Evolutionary conservation across 2,329 filamentous ascomycete genomes (phyloP).

Genomic region (Neonectria coccinea): DNA sequence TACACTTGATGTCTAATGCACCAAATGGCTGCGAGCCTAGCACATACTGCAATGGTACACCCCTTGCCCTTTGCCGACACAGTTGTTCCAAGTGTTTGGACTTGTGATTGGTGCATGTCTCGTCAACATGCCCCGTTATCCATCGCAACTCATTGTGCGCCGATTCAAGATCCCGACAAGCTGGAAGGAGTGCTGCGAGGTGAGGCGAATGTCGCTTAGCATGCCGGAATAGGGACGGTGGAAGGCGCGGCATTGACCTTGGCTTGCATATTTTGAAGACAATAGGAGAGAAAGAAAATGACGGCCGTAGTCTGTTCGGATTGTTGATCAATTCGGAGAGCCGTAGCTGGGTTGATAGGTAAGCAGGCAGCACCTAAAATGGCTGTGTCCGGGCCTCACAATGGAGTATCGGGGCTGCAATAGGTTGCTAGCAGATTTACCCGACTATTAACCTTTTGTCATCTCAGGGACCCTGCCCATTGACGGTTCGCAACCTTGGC

Average conservation of each 20-base stretch:
- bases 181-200: slow-evolving; percentile 70
- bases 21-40: slow-evolving; percentile 92
- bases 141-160: slow-evolving; percentile 78
- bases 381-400: background rate
- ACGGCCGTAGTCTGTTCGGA: background rate
- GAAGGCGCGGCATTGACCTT: slow-evolving; percentile 71
- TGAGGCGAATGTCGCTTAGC: slow-evolving; percentile 67
- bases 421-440: slow-evolving; percentile 36
- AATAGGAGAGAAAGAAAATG: slow-evolving; percentile 4
- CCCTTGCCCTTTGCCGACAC: slow-evolving; percentile 64
- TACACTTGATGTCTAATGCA: slow-evolving; percentile 80
- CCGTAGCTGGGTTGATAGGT: background rate
- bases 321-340: background rate
- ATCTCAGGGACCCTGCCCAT: slow-evolving; percentile 25
- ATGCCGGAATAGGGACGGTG: slow-evolving; percentile 66
- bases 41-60: slow-evolving; percentile 89
- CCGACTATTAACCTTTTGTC: slow-evolving; percentile 47
- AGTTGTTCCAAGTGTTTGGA: slow-evolving; percentile 52
- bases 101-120: slow-evolving; percentile 31
- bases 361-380: background rate
- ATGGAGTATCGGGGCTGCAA: background rate
- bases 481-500: slow-evolving; percentile 27
- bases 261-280: slow-evolving; percentile 28
- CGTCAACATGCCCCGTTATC: slow-evolving; percentile 71
- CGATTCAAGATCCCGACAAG: slow-evolving; percentile 71